Evolutionary conservation across 2,329 filamentous ascomycete species (phyloP), one percentile per base, ranked within the genome.

Genomic region (Pseudocercospora vitis): DNA sequence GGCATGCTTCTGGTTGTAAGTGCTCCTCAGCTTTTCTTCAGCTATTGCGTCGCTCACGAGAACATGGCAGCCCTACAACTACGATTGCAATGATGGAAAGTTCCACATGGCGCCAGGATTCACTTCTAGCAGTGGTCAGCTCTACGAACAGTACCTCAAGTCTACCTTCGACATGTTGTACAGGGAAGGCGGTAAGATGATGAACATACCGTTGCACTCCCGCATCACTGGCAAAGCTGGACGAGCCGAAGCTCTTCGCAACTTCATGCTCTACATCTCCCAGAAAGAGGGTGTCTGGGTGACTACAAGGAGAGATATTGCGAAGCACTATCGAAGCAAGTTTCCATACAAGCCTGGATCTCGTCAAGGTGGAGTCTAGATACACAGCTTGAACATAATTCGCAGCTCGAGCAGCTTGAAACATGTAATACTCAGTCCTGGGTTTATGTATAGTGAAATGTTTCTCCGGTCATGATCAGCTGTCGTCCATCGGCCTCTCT

Each of bases 101-200:
- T 75, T 75, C 42, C 73, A 75, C 55, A 74, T 74, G 71, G 66
- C 70, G 8, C 72, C 73, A 4, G 73, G 73, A 2, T 76, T 75
- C 51, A 68, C 70, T 18, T 72, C 67, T 35, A 71, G 67, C 11
- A 70, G 70, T 19, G 73, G 68, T 12, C 61, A 67, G 8, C 64
- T 67, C 4, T 75, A 75, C 47, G 73, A 73, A 47, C 65, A 73
- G 44, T 74, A 73, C 50, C 54, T 61, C 50, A 52, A 61, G 45
- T 71, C 69, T 53, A 73, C 71, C 1, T 74, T 74, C 37, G 71
- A 74, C 57, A 70, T 69, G 57, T 58, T 74, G 11, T 74, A 74
- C 57, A 58, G 71, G 5, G 73, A 74, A 53, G 72, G 72, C 5
- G 72, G 71, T 4, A 74, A 72, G 61, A 69, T 74, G 66, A 74